Conservation (phyloP, 768 basidiomycete genomes). For the Russula sp. region DNA sequence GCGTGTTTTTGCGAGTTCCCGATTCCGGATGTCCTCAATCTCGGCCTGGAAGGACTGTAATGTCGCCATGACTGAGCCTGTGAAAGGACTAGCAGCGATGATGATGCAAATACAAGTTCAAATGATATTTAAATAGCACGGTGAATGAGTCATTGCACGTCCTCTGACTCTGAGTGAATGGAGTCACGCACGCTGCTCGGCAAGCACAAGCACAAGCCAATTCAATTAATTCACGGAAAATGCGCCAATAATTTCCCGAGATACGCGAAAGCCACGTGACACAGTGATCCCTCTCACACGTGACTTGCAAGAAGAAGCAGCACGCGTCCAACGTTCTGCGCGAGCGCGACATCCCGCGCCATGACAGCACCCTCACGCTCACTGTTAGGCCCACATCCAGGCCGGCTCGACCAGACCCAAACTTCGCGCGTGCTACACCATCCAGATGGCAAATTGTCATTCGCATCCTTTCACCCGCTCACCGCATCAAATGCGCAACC, state of each 20-base stretch:
- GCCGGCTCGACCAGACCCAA: slow-evolving; percentile 59
- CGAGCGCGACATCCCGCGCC: neutral
- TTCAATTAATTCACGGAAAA: neutral
- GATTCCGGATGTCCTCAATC: slow-evolving; percentile 68
- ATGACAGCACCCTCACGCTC: slow-evolving; percentile 12
- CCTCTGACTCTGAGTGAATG: neutral
- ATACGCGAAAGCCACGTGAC: neutral
- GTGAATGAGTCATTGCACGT: slow-evolving; percentile 10
- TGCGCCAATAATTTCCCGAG: neutral
- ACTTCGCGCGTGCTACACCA: slow-evolving; percentile 51
- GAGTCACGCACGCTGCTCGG: too few species aligned
- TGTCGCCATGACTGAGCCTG: slow-evolving; percentile 25
- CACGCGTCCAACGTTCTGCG: neutral
- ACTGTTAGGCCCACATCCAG: slow-evolving; percentile 44
- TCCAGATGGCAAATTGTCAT: slow-evolving; percentile 52
- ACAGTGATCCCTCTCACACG: neutral
- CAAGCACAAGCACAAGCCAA: neutral
- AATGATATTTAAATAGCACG: neutral
- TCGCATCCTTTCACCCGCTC: slow-evolving; percentile 68
- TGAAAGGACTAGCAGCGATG: neutral
- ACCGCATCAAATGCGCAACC: slow-evolving; percentile 31
- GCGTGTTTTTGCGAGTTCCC: slow-evolving; percentile 60
- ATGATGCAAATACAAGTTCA: neutral
- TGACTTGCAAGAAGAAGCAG: neutral
- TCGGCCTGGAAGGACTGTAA: slow-evolving; percentile 62